Base-by-base conservation (phyloP, 768 basidiomycete species). In the Mrakia gelida region DNA sequence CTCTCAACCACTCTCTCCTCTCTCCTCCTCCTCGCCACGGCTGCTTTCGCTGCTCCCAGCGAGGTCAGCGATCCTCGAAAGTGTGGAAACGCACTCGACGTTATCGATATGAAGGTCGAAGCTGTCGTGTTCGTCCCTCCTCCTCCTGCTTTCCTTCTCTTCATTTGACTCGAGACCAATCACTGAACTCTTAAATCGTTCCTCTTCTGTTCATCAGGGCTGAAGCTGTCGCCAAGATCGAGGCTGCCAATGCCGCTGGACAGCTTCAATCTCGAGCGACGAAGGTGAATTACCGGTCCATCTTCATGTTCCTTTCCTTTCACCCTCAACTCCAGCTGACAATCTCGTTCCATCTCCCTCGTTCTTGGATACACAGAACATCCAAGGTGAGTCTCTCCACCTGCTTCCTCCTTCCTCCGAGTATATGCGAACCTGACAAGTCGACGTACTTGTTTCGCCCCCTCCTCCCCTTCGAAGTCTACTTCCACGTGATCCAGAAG, bases 401-500 rank as follows among this genome's bases (percentile, higher is more conserved):
- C 59, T 15, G 45, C 15, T 45, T 45, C 11, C 45, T 15, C 2
- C 28, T 28, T 18, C 18, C 15, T 8, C 23, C 54, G 21, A 56
- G 26, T 16, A n/a, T n/a, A n/a, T n/a, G n/a, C 45, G 45, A 13
- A 45, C 45, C 45, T 52, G 49, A 52, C 49, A 16, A 52, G 3
- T 3, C 49, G 16, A 2, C 49, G 15, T 21, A 16, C 21, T 21
- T 21, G 13, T 52, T 52, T n/a, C 23, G 18, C 26, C n/a, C 5
- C 28, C 59, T n/a, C 9, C 28, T 7, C 2, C 26, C 16, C 2
- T 52, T 16, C 15, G 4, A 52, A 59, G 59, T 59, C 59, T 59
- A 59, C 59, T 59, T 59, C 59, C 59, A 59, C 59, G 59, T 59
- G 28, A 59, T 59, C n/a, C 59, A 59, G 59, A 59, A 28, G 23